Conservation (phyloP, 306 rosid species). For the Chamaecrista fasciculata region DNA sequence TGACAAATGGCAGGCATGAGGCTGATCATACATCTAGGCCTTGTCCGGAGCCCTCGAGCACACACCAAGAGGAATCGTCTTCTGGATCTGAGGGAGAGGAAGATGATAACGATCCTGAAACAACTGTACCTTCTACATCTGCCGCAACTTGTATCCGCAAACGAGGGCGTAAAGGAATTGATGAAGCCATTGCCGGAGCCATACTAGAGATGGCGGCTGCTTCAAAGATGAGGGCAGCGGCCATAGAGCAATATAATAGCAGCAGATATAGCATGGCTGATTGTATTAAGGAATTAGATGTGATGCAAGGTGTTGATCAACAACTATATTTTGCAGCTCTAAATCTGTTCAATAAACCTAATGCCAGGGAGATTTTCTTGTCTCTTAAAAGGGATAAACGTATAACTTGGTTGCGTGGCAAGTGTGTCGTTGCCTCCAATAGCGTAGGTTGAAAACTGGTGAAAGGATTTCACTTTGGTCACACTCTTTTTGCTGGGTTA, state of each 20-base stretch:
- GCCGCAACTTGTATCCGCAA: constrained; percentile 42
- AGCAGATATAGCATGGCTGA: constrained; percentile 56
- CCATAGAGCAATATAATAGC: constrained; percentile 48
- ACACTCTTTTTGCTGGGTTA: not conserved
- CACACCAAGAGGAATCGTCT: constrained; percentile 40
- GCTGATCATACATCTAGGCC: constrained; percentile 34
- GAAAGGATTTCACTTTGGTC: not conserved
- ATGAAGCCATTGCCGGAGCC: constrained; percentile 66
- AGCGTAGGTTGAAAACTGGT: constrained; percentile 26
- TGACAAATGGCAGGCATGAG: constrained; percentile 49
- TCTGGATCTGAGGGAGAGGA: constrained; percentile 59
- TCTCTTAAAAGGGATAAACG: constrained; percentile 65
- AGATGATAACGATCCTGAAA: constrained; percentile 40
- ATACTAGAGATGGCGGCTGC: constrained; percentile 80
- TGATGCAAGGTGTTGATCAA: constrained; percentile 58
- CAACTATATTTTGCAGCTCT: constrained; percentile 63
- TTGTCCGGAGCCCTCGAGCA: constrained; percentile 39
- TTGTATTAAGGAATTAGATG: constrained; percentile 65
- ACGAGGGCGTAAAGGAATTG: constrained; percentile 66
- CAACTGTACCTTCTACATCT: constrained; percentile 44
- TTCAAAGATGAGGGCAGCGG: constrained; percentile 61
- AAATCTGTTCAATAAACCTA: constrained; percentile 64
- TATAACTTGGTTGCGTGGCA: constrained; percentile 58
- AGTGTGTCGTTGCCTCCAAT: constrained; percentile 42
- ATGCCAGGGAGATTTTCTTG: constrained; percentile 66